These are phyloP conservation scores for Collybiopsis confluens DNA, from an alignment of 768 basidiomycete species.

Conservation along the genomic window DNA sequence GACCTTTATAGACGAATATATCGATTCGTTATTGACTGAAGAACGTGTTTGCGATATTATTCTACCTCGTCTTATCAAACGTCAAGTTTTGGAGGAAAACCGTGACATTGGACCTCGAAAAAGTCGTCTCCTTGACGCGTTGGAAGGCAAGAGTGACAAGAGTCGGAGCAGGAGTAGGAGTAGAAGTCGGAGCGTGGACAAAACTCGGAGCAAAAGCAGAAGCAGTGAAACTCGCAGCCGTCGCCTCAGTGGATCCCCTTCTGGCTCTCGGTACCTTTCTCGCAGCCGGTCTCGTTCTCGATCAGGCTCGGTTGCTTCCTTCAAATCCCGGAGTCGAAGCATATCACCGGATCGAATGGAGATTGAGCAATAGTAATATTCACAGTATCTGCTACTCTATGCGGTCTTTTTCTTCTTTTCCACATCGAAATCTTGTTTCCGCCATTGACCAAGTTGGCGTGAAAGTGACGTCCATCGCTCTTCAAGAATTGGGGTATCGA, in stretches of 20 bases:
- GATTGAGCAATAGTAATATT: too few species aligned
- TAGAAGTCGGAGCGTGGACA: constrained; percentile 21
- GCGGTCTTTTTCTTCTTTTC: constrained; percentile 29
- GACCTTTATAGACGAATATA: constrained; percentile 89
- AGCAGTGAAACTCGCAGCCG: constrained; percentile 26
- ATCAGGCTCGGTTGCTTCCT: constrained; percentile 30
- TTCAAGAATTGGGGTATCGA: constrained; percentile 52
- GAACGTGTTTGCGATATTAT: constrained; percentile 97
- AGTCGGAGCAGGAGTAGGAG: constrained; percentile 40
- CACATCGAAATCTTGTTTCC: constrained; percentile 36
- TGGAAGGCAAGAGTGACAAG: constrained; percentile 69
- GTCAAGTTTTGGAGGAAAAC: constrained; percentile 86
- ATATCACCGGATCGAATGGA: constrained; percentile 57
- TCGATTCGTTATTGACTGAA: constrained; percentile 76
- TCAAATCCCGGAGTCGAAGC: constrained; percentile 55
- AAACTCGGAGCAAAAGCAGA: constrained; percentile 25
- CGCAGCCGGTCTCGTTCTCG: constrained; percentile 50
- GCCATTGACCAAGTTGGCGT: constrained; percentile 56
- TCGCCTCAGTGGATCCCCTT: constrained; percentile 21
- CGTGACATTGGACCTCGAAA: constrained; percentile 83
- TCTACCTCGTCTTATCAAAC: constrained; percentile 82
- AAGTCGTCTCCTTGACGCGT: constrained; percentile 82
- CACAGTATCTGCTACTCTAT: too few species aligned
- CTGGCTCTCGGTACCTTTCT: constrained; percentile 57
- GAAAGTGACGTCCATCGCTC: constrained; percentile 69